Conservation (phyloP, 441 rosid species). For the Mallotus repandus region DNA sequence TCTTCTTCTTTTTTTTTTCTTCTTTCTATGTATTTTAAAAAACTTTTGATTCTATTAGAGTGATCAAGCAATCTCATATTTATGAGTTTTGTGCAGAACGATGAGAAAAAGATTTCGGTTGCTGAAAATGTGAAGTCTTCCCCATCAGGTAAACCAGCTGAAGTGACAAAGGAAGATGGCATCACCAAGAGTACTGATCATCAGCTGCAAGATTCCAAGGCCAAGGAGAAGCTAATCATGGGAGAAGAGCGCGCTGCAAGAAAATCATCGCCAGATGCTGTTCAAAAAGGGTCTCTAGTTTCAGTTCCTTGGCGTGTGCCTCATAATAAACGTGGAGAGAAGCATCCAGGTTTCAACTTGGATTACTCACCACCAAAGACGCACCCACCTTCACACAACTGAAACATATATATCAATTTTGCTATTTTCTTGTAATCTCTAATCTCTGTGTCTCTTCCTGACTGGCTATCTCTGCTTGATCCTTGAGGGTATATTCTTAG, state of each 20-base stretch:
- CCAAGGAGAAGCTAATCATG: conserved; percentile 1
- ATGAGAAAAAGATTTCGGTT: conserved; percentile 14
- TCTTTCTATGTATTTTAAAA: background rate
- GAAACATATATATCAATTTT: conserved; percentile 19
- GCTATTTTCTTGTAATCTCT: background rate
- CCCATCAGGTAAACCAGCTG: conserved; percentile 1
- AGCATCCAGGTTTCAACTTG: conserved; percentile 57
- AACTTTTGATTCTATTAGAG: background rate
- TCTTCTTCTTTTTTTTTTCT: background rate
- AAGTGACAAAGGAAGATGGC: conserved; percentile 1
- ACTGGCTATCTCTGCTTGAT: too few relatives aligned
- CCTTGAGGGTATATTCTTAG: background rate
- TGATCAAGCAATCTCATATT: background rate
- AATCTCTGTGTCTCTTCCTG: background rate
- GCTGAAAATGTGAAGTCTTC: background rate
- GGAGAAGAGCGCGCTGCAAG: conserved; percentile 9
- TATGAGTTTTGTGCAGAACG: conserved; percentile 18
- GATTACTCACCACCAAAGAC: conserved; percentile 78
- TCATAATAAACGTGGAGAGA: conserved; percentile 33
- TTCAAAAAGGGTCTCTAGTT: conserved; percentile 24
- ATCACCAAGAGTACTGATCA: background rate
- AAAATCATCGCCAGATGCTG: conserved; percentile 15
- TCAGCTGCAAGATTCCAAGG: conserved; percentile 3
- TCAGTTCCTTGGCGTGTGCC: conserved; percentile 66
- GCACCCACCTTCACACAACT: conserved; percentile 91